Percentiles rank a stretch among this genome's conserved stretches.
Evolutionary conservation across 805 yeast species (phyloP).

Genomic region (Vanderwaltozyma polyspora): DNA sequence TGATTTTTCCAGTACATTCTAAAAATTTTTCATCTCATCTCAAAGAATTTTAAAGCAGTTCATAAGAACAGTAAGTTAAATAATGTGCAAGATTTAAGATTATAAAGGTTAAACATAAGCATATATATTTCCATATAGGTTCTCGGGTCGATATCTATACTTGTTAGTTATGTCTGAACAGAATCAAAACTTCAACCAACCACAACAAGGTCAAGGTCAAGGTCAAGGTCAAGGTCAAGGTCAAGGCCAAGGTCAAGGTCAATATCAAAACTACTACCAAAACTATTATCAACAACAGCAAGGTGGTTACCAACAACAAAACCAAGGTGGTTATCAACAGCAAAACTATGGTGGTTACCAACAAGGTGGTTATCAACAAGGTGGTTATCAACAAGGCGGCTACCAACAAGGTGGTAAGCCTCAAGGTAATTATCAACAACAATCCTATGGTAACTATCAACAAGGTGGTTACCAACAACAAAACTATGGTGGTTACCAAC

Average conservation of each 20-base stretch:
- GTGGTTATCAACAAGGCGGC: slow-evolving; percentile 16
- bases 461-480: slow-evolving; percentile 18
- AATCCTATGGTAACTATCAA: slow-evolving; percentile 15
- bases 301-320: slow-evolving; percentile 4
- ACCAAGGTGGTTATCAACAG: slow-evolving; percentile 1
- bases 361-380: slow-evolving; percentile 17
- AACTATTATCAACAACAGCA: slow-evolving; percentile 6
- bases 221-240: slow-evolving; percentile 26
- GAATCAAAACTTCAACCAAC: no score
- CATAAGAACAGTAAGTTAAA: no score
- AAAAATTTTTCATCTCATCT: no score
- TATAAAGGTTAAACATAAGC: no score
- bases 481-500: slow-evolving; percentile 20
- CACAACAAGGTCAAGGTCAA: slow-evolving; percentile 1
- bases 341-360: slow-evolving; percentile 1
- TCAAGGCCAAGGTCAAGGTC: slow-evolving; percentile 25
- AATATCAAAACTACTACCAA: slow-evolving; percentile 3
- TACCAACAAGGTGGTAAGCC: slow-evolving; percentile 20
- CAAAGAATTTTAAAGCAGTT: no score
- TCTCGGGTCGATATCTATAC: no score
- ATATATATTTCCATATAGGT: no score
- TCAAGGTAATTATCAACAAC: slow-evolving; percentile 5
- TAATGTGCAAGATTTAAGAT: no score
- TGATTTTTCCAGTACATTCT: no score
- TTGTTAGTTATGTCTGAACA: not conserved